Percentiles rank a stretch among this genome's conserved stretches.
These are phyloP conservation scores for Ophiocordyceps robertsii DNA, from an alignment of 2,329 filamentous ascomycete species.

Conservation along the genomic window DNA sequence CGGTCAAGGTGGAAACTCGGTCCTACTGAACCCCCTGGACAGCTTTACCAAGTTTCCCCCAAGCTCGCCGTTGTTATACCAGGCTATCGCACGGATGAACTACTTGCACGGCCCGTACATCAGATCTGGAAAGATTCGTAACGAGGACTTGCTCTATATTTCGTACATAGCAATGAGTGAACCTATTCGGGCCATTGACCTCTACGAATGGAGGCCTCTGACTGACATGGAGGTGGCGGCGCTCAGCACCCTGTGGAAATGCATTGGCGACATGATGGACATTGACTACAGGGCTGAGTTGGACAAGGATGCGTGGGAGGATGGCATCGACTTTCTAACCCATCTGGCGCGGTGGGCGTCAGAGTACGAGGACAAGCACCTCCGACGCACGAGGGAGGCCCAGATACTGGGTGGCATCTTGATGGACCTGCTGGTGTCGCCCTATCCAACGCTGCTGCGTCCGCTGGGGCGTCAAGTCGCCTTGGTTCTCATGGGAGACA, in stretches of 20 bases:
- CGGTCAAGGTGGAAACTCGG: too few relatives aligned
- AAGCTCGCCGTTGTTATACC: slow-evolving; percentile 14
- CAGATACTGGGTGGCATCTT: slow-evolving; percentile 43
- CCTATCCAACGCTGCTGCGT: slow-evolving; percentile 32
- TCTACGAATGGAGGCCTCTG: slow-evolving; percentile 57
- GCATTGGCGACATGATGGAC: slow-evolving; percentile 54
- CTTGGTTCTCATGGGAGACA: slow-evolving; percentile 48
- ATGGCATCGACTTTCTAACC: slow-evolving; percentile 37
- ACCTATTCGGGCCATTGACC: slow-evolving; percentile 47
- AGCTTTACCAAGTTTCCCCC: slow-evolving; percentile 18
- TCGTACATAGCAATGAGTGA: slow-evolving; percentile 51
- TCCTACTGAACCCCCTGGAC: too few relatives aligned
- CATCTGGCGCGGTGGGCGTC: slow-evolving; percentile 34
- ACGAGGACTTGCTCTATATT: slow-evolving; percentile 25
- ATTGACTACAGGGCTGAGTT: slow-evolving; percentile 37
- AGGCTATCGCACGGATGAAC: slow-evolving; percentile 25
- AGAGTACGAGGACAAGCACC: slow-evolving; percentile 43
- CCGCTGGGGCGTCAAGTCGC: slow-evolving; percentile 35
- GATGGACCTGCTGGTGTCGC: slow-evolving; percentile 44
- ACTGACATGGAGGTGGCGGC: slow-evolving; percentile 57
- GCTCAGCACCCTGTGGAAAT: slow-evolving; percentile 57
- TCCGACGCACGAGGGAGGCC: slow-evolving; percentile 40
- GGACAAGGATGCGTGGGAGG: slow-evolving; percentile 24
- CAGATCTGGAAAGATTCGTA: slow-evolving; percentile 20
- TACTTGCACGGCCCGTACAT: slow-evolving; percentile 23